Evolutionary conservation across 148 eudicot species (phyloP).

Genomic region (Rhododendron mucronatum): DNA sequence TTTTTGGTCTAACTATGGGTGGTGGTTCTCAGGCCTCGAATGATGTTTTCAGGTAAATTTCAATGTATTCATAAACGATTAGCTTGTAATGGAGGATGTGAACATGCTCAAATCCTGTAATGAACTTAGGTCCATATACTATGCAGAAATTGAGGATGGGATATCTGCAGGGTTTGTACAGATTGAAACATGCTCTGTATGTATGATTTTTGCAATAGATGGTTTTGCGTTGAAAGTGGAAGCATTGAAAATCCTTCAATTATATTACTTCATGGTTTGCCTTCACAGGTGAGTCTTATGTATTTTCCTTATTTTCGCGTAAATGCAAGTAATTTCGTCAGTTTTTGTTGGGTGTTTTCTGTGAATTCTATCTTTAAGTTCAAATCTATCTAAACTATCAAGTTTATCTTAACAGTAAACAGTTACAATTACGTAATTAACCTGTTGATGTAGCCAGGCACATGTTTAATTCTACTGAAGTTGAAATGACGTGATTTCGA

Average conservation of each 20-base stretch:
- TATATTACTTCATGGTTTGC: conserved; percentile 88
- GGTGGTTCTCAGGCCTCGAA: conserved; percentile 75
- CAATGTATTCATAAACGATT: neutral
- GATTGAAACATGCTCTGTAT: conserved; percentile 44
- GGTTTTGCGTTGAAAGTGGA: conserved; percentile 97
- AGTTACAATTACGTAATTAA: neutral
- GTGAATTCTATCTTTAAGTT: neutral
- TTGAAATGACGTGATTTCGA: neutral
- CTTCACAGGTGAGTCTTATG: conserved; percentile 75
- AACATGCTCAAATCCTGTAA: conserved; percentile 9
- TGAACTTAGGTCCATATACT: conserved; percentile 22
- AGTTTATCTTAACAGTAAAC: neutral
- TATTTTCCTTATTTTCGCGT: neutral
- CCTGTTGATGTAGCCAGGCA: neutral
- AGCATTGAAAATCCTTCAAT: conserved; percentile 62
- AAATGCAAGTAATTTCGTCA: neutral
- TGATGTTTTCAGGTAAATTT: conserved; percentile 78
- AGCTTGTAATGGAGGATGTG: conserved; percentile 1
- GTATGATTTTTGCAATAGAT: conserved; percentile 76
- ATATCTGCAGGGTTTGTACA: conserved; percentile 70
- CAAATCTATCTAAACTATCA: neutral
- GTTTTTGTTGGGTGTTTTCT: neutral
- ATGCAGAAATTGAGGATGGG: conserved; percentile 64
- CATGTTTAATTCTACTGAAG: neutral
- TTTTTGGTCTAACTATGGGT: conserved; percentile 87